Evolutionary conservation across 1,284 basidiomycete species (phyloP), one percentile per base, ranked within the genome.

Genomic region (Pascua guehoae): DNA sequence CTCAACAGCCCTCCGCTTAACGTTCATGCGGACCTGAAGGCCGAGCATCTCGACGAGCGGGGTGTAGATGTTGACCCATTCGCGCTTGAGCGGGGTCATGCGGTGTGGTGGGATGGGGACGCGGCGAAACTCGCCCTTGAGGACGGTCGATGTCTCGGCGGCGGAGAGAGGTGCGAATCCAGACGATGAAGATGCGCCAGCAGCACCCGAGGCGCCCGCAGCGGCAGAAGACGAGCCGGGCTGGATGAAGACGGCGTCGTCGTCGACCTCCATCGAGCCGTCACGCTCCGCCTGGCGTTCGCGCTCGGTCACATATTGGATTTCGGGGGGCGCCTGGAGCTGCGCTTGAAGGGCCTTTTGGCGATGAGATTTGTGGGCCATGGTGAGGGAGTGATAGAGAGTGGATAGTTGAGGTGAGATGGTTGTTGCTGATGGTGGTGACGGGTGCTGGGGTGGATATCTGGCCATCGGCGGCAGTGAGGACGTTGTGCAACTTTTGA

Each of bases 51-150:
- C 95, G 12, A 96, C 95, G 65, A 98, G 80, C 0, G 95, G 95
- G 0, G 92, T 91, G 76, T 98, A 98, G 57, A 98, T 87, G 75
- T 92, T 93, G 61, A 97, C 83, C 95, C 95, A 98, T 65, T 97
- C 94, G 71, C 91, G 91, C 79, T 97, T 96, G 57, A 98, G 78
- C 7, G 96, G 96, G 14, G 92, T 93, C 89, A 98, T 93, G 51
- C 95, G 86, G 77, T 98, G 96, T 9, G 92, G 92, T 5, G 95
- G 96, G 73, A 98, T 90, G 18, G 91, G 82, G 66, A 98, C 85
- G 53, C 88, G 81, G 69, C 91, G 81, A 48, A 83, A 86, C 76
- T 95, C 91, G 16, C 88, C 86, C 75, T 88, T 91, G 58, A 78
- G 57, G 1, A 68, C 71, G 9, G 61, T 57, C 17, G 61, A 63